Evolutionary conservation across 192 early-diverging fungal species (phyloP), one percentile per base, ranked within the genome.

Genomic region (Mortierella antarctica): DNA sequence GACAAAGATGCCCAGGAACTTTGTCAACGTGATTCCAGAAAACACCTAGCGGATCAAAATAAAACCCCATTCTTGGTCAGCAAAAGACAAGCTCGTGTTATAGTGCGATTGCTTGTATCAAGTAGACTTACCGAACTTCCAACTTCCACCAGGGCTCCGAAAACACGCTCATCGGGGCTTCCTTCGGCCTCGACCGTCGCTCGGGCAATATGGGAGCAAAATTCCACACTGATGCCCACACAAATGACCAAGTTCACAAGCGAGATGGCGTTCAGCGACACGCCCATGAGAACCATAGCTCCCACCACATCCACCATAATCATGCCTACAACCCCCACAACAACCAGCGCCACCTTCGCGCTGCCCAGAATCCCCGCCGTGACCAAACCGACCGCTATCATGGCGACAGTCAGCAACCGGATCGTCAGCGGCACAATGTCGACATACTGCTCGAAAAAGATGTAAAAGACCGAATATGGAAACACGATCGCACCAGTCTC

Each of bases 391-490:
- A 92, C 89, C 2, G 89, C 70, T 18, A 86, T 5, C 58, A 87
- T 82, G 15, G 88, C 91, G 39, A 87, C 72, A 5, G 78, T 56
- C 21, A 92, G 65, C 8, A 91, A 75, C 9, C 87, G 75, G 12
- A 83, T 41, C 5, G 89, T 83, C 76, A 91, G 73, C 7, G 68
- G 51, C 5, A 87, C 81, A 41, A 92, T 88, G 39, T 86, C 79
- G 10, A 84, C 70, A 53, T 92, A 92, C 77, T 92, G 91, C 65
- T 89, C 91, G 73, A 92, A 92, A 72, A 92, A 92, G 55, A 90
- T 84, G 65, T 92, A 90, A 66, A 89, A 91, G 6, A 91, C 82
- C 0, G 89, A 89, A 61, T 92, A 92, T 0, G 89, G 87, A 55
- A 87, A 90, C 6, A 92, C 88, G 15, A 79, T 78, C 5, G 88